Base-by-base conservation (phyloP, 345 rosid species). In the Hypericum perforatum region DNA sequence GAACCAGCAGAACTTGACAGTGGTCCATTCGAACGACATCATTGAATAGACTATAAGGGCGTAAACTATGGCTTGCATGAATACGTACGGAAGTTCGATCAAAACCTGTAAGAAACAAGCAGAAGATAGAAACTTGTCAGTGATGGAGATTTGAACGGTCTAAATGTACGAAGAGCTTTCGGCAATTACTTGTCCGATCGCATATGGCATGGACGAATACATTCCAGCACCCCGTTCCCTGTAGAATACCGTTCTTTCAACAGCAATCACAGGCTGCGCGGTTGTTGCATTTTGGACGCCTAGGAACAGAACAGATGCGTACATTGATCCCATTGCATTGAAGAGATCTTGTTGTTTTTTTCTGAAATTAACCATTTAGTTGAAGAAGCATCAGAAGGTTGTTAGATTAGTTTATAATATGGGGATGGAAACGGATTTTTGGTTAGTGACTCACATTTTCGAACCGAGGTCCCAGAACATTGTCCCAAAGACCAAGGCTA, bases 251-350 rank as follows among this genome's bases (percentile, higher is more conserved):
- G 9, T 46, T 7, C 50, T 46, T 46, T 46, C 50, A 6, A 46
- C 50, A 46, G 15, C 50, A 13, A 46, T 46, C 10, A 46, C 7
- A 2, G 50, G 50, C 22, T 46, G 50, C 7, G 22, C 50, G 8
- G 50, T 13, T 32, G 22, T 13, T 46, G 50, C 50, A 46, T 46
- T 46, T 29, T 46, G 50, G 50, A 46, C 50, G 1, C 50, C 50
- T 7, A 46, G 15, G 32, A 46, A 46, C 11, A 46, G 22, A 8
- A 46, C 50, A 0, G 50, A 46, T 10, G 29, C 50, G 22, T n/a
- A 46, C 50, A 46, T 46, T 13, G 50, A 46, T 13, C 50, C 50
- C 15, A 46, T 13, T 46, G 50, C 50, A 10, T 46, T 46, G 50
- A 46, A 46, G 22, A 46, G 50, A 14, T 46, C 50, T 46, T 46